A percentile compares a stretch with the other conserved stretches of the same genome.
Evolutionary conservation across 768 basidiomycete genomes (phyloP).

Genomic region (Hygrophorus russula): DNA sequence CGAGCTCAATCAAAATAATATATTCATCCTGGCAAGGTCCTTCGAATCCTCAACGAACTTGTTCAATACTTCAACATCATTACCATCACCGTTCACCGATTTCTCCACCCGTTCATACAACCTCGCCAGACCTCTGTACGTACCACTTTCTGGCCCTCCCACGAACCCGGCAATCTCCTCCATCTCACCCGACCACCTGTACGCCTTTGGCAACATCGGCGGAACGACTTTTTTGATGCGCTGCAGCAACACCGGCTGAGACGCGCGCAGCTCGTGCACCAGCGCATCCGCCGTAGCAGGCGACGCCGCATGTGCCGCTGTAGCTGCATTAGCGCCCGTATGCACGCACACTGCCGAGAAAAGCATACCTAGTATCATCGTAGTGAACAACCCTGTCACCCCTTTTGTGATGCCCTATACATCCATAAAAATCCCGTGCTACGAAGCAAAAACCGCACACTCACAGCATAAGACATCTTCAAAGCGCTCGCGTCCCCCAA

Average conservation of each 20-base stretch:
- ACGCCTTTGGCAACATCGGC: constrained; percentile 48
- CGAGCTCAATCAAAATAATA: background rate
- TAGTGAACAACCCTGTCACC: too few species aligned
- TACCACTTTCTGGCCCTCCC: constrained; percentile 23
- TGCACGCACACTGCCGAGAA: too few species aligned
- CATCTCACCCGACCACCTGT: constrained; percentile 56
- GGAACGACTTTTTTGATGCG: constrained; percentile 30
- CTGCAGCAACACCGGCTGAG: constrained; percentile 33
- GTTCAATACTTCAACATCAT: constrained; percentile 7
- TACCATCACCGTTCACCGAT: constrained; percentile 17
- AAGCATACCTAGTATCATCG: too few species aligned
- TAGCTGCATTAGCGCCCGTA: too few species aligned
- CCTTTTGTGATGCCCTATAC: too few species aligned
- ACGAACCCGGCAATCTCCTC: constrained; percentile 44
- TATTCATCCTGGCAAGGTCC: too few species aligned
- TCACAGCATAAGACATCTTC: constrained; percentile 55
- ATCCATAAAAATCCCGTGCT: too few species aligned
- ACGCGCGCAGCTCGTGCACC: constrained; percentile 32
- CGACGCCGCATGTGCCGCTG: constrained; percentile 45
- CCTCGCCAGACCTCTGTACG: constrained; percentile 36
- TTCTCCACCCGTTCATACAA: constrained; percentile 32
- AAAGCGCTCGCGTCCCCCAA: too few species aligned
- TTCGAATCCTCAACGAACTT: too few species aligned
- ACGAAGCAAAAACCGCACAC: too few species aligned
- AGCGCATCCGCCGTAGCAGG: constrained; percentile 52